A percentile compares a stretch with the other conserved stretches of the same genome.
These are phyloP conservation scores for Rhizophora mangle DNA, from an alignment of 345 rosid genomes.

Conservation along the genomic window DNA sequence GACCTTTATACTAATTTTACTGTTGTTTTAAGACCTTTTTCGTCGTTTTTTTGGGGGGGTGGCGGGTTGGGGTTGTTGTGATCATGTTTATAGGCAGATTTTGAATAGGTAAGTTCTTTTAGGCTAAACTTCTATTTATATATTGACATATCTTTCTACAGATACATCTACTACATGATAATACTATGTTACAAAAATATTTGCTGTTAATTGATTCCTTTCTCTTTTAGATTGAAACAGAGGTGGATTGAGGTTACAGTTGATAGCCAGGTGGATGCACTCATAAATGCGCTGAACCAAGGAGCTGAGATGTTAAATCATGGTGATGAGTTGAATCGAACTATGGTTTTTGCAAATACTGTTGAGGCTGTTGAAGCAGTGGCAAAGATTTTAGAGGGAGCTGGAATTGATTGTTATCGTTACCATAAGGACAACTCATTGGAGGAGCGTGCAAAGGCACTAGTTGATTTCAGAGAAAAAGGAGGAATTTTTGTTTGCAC, in stretches of 20 bases:
- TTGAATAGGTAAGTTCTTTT: too few species aligned
- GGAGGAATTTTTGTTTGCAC: slow-evolving; percentile 93
- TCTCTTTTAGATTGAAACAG: slow-evolving; percentile 63
- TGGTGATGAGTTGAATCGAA: slow-evolving; percentile 44
- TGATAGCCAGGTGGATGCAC: slow-evolving; percentile 83
- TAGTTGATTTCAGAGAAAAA: slow-evolving; percentile 62
- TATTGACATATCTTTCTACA: too few species aligned
- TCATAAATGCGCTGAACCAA: slow-evolving; percentile 68
- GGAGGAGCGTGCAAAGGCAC: slow-evolving; percentile 66
- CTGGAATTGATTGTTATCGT: slow-evolving; percentile 67
- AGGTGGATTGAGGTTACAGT: slow-evolving; percentile 81
- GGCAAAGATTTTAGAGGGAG: slow-evolving; percentile 65
- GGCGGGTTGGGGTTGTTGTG: too few species aligned
- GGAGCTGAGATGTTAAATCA: slow-evolving; percentile 24
- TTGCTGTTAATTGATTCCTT: slow-evolving; percentile 8
- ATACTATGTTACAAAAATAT: too few species aligned
- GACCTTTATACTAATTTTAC: background rate
- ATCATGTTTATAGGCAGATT: too few species aligned
- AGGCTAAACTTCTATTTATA: too few species aligned
- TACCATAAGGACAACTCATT: slow-evolving; percentile 83
- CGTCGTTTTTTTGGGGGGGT: too few species aligned
- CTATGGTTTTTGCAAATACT: slow-evolving; percentile 94
- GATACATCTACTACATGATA: too few species aligned
- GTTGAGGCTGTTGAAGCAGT: slow-evolving; percentile 91
- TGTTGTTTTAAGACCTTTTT: background rate